Base-by-base conservation (phyloP, 1,284 basidiomycete genomes). In the Ceratobasidium sp. region DNA sequence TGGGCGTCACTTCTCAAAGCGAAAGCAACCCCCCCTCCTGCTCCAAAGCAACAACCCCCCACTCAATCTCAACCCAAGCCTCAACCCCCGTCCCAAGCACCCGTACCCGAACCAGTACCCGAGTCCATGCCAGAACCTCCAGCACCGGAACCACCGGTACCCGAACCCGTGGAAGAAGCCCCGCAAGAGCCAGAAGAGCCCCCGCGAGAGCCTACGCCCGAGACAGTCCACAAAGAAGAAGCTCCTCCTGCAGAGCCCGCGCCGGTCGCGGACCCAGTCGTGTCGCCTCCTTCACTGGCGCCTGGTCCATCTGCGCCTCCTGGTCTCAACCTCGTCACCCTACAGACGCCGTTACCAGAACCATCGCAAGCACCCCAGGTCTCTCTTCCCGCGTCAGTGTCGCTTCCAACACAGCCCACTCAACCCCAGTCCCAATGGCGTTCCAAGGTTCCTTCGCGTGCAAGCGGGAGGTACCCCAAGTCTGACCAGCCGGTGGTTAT, bases 21-120 rank as follows among this genome's bases (percentile, higher is more conserved):
- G 3, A 56, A 54, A 42, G 75, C 80, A 38, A 35, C 70, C 5
- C 68, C 75, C 47, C 73, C 75, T 2, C 75, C 79, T 29, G 68
- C 74, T 0, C 73, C 74, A 22, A 73, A 71, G 27, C 74, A 75
- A 1, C 73, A 72, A 34, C 72, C 62, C 34, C 25, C 60, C 31
- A 32, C 58, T 43, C 34, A 60, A 22, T 10, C 54, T 50, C 80
- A 54, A 68, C 76, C 42, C 72, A 77, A 6, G 74, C 74, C 55
- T 60, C 75, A 12, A 69, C 74, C 15, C 68, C 75, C 0, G 72
- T 73, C 58, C 49, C 70, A 75, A 50, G 27, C 22, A 15, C n/a
- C 12, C 65, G 17, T 17, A 27, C 27, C 45, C 20, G 64, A 52
- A n/a, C 47, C 31, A 17, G 60, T 35, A 38, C 45, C 60, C 3